Base-by-base conservation (phyloP, 345 rosid species). In the Hirschfeldia incana region DNA sequence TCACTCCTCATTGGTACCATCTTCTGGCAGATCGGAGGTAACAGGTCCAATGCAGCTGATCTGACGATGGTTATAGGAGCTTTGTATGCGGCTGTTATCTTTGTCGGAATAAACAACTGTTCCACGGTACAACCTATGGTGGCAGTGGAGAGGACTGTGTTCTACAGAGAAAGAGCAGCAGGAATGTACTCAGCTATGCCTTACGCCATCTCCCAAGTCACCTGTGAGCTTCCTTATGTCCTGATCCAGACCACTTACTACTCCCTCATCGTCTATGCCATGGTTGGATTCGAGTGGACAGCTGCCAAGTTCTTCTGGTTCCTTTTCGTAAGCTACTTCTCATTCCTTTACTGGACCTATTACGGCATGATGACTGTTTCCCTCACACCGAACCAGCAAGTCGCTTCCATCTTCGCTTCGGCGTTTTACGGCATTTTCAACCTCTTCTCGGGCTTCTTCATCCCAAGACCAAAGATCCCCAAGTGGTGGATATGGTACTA, bases 291-390 rank as follows among this genome's bases (percentile, higher is more conserved):
- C 64, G 77, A 85, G 68, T 93, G 97, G 97, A 87, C 82, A 13
- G 87, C 64, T 0, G 86, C 76, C 8, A 93, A 93, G 82, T 88
- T 90, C 85, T 85, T 85, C 72, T 89, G 98, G 91, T 91, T 93
- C 83, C 83, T 86, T 84, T 90, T 89, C 21, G 73, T 91, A 78
- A 84, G 85, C 71, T 94, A 91, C 85, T 92, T 89, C 86, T 85
- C 97, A 16, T 91, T 90, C 87, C 92, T 93, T 32, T 85, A 91
- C 91, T 93, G 85, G 90, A 89, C 98, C 30, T 94, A 89, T 83
- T 94, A 94, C n/a, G 97, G 97, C 37, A 89, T 91, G 98, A 91
- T 93, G 98, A 87, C 93, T 1, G 94, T 89, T 74, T 82, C 98
- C 70, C 79, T 93, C 72, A 91, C 91, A 10, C 98, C 98, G 69